Evolutionary conservation across 2,329 filamentous ascomycete genomes (phyloP), one percentile per base, ranked within the genome.

Genomic region (Neoscytalidium dimidiatum): DNA sequence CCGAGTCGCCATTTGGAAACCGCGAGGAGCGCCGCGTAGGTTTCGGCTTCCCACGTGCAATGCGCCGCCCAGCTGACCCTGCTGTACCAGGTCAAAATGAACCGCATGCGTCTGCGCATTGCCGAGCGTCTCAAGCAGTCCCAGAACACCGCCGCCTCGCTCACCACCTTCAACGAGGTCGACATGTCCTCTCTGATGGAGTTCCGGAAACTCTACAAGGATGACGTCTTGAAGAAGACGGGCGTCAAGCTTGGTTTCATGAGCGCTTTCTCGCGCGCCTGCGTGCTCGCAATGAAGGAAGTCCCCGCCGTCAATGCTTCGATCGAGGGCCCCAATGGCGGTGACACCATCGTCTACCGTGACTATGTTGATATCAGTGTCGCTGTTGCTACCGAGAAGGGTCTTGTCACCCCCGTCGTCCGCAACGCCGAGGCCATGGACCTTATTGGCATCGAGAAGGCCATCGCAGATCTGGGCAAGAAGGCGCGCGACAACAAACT

Each of bases 171-270:
- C 86, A 97, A 99, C 80, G 94, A 98, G 81, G 95, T 99, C 67
- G 95, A 99, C 79, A 99, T 99, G 95, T 96, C 94, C 33, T 92
- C 91, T 23, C 84, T 99, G 57, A 97, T 98, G 90, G 92, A 97
- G 68, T 94, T 99, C 84, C 91, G 95, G 72, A 97, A 96, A 80
- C 84, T 93, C 52, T 98, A 98, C 86, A 98, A 98, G 84, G 94
- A 98, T 66, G 94, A 97, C 66, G 84, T 97, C 23, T 84, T 98
- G 65, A 97, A 98, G 86, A 96, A 94, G 84, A 95, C 92, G 9
- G 94, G 94, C 49, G 91, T 98, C 66, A 99, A 98, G 84, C 90
- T 99, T 62, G 95, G 95, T n/a, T 99, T 98, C 84, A 98, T 99
- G 94, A 95, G 93, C 78, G 94, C 94, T 64, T 99, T 99, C 81